Conservation (phyloP, 1,284 basidiomycete genomes). For the Anthracocystis walkeri region DNA sequence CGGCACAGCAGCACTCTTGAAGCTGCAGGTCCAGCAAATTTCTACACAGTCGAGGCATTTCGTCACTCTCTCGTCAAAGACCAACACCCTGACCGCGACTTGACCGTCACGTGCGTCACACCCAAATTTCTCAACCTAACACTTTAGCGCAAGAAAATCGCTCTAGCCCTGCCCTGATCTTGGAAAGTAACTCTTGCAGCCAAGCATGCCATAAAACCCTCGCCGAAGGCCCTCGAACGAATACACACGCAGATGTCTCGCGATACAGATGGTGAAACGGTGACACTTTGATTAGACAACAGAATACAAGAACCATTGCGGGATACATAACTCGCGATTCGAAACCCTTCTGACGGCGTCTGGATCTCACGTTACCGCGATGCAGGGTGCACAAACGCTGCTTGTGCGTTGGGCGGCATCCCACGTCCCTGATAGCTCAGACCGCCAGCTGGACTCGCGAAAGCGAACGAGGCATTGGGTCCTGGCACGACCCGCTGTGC, state of each 20-base stretch:
- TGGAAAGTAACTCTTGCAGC: background rate
- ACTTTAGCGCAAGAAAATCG: background rate
- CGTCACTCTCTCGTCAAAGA: constrained; percentile 12
- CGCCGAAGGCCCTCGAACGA: too few relatives aligned
- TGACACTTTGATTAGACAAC: background rate
- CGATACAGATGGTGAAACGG: constrained; percentile 1
- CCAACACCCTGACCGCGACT: constrained; percentile 44
- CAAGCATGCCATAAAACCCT: background rate
- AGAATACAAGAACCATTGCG: background rate
- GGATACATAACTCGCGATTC: too few relatives aligned
- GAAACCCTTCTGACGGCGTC: too few relatives aligned
- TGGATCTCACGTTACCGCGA: too few relatives aligned
- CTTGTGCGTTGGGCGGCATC: constrained; percentile 16
- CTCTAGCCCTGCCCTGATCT: background rate
- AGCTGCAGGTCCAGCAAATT: constrained; percentile 41
- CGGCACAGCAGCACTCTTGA: too few relatives aligned
- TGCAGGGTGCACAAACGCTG: constrained; percentile 4
- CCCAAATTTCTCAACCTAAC: background rate
- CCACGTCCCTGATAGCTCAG: constrained; percentile 16
- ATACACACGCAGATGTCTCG: too few relatives aligned
- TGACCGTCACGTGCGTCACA: constrained; percentile 27
- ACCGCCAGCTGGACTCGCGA: constrained; percentile 25
- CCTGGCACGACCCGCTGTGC: constrained; percentile 24
- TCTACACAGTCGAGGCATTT: constrained; percentile 14
- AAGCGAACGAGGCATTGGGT: constrained; percentile 36